Conservation (phyloP, 805 yeast species). For the Candida cerambycidarum region DNA sequence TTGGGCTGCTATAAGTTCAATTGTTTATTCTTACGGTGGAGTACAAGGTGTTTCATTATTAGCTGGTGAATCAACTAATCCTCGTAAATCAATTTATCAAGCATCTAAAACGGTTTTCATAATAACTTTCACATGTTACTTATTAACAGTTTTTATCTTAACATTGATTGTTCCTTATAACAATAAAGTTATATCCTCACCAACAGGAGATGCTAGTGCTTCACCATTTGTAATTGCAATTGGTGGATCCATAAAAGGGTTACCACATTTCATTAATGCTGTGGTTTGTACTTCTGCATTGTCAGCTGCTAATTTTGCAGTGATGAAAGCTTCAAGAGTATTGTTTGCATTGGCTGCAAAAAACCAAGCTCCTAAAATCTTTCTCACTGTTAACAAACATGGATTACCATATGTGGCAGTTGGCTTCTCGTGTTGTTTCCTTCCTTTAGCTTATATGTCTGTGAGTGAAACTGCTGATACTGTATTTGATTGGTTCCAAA, state of each 20-base stretch:
- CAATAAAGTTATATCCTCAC: slow-evolving; percentile 24
- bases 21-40: slow-evolving; percentile 39
- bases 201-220: slow-evolving; percentile 29
- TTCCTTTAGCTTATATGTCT: slow-evolving; percentile 36
- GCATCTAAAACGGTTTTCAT: slow-evolving; percentile 30
- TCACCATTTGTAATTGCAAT: slow-evolving; percentile 45
- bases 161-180: slow-evolving; percentile 34
- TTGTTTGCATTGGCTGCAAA: slow-evolving; percentile 38
- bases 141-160: slow-evolving; percentile 29
- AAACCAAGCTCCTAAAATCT: slow-evolving; percentile 38
- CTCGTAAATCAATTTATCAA: slow-evolving; percentile 29
- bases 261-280: slow-evolving; percentile 39
- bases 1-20: slow-evolving; percentile 35
- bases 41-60: slow-evolving; percentile 24
- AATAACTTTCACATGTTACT: slow-evolving; percentile 29
- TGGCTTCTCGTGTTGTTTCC: slow-evolving; percentile 22
- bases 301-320: slow-evolving; percentile 33
- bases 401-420: slow-evolving; percentile 36
- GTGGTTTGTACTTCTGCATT: slow-evolving; percentile 41
- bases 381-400: slow-evolving; percentile 29
- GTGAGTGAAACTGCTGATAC: slow-evolving; percentile 54
- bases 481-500: slow-evolving; percentile 71
- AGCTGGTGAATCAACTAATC: slow-evolving; percentile 34
- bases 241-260: slow-evolving; percentile 30
- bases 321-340: slow-evolving; percentile 31